Evolutionary conservation across 2,329 filamentous ascomycete genomes (phyloP).

Genomic region (Cladosporium colombiae): DNA sequence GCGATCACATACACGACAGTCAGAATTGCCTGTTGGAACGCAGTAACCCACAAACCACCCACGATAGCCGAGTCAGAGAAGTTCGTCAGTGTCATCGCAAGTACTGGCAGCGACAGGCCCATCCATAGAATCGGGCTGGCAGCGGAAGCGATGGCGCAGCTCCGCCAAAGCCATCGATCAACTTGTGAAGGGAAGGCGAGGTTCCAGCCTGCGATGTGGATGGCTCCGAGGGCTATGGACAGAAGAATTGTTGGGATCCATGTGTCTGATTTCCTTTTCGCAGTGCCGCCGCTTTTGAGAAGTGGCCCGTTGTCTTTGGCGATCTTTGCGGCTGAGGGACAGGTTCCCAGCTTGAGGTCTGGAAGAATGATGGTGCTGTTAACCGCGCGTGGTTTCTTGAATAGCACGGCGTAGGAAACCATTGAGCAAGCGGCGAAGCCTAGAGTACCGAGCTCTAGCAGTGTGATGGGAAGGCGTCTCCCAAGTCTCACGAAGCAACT

Average conservation of each 20-base stretch:
- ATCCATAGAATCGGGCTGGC: neutral
- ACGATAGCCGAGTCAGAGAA: neutral
- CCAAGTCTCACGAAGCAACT: constrained; percentile 13
- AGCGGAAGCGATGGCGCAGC: constrained; percentile 17
- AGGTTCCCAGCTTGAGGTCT: neutral
- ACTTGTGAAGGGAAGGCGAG: constrained; percentile 22
- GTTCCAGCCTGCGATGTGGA: constrained; percentile 24
- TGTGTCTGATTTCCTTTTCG: neutral
- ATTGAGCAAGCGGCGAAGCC: constrained; percentile 20
- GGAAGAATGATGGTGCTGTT: neutral
- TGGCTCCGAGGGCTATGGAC: constrained; percentile 16
- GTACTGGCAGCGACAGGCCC: neutral
- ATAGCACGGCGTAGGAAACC: constrained; percentile 13
- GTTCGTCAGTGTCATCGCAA: neutral
- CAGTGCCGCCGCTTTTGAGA: neutral
- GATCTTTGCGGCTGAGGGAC: neutral
- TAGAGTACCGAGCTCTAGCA: constrained; percentile 20
- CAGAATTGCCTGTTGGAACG: neutral
- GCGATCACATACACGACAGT: neutral
- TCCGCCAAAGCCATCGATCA: constrained; percentile 22
- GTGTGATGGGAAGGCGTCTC: constrained; percentile 5
- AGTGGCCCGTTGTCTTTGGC: neutral
- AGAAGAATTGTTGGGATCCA: neutral
- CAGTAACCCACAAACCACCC: neutral
- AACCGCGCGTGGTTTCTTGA: constrained; percentile 18